Base-by-base conservation (phyloP, 345 rosid genomes). In the Ceriops zippeliana region DNA sequence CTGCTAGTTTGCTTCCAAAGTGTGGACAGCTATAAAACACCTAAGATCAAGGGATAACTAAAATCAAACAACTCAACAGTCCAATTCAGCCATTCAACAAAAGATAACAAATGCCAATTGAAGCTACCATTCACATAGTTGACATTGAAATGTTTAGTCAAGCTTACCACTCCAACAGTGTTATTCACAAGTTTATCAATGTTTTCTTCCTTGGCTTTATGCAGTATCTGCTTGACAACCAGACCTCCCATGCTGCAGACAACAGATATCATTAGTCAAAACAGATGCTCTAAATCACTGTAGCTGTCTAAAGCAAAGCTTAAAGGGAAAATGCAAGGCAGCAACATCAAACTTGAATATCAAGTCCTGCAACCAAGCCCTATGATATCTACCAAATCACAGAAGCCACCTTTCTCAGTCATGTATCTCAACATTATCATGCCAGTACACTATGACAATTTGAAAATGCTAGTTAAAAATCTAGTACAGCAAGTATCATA, bases 11-110 rank as follows among this genome's bases (percentile, higher is more conserved):
- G 85, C 99, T 95, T 61, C 99, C 99, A 69, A 95, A 95, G 79
- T 91, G 98, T 58, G 98, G 99, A 76, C 96, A 95, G 82, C 98
- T 95, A 75, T 95, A 95, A 79, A 95, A 95, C 67, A 91, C 89
- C 96, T 95, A 85, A 75, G 74, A 81, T 35, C 63, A 79, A 20
- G 37, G 63, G 22, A 35, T 38, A 24, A 10, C 31, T 20, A 63
- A 58, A 5, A 64, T 66, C 52, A 64, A 62, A 60, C 69, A 62
- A 70, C 63, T 9, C 15, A 21, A 27, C 17, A 42, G n/a, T 24
- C 22, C 2, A 31, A 35, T 6, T 47, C 15, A 4, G 35, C 54
- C 26, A 60, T 30, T 26, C 2, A 59, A 53, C 8, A 19, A 38
- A 16, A 26, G 52, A 47, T 11, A 68, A 9, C 31, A 30, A 52